Evolutionary conservation across 306 rosid genomes (phyloP).

Genomic region (Citrullus amarus): DNA sequence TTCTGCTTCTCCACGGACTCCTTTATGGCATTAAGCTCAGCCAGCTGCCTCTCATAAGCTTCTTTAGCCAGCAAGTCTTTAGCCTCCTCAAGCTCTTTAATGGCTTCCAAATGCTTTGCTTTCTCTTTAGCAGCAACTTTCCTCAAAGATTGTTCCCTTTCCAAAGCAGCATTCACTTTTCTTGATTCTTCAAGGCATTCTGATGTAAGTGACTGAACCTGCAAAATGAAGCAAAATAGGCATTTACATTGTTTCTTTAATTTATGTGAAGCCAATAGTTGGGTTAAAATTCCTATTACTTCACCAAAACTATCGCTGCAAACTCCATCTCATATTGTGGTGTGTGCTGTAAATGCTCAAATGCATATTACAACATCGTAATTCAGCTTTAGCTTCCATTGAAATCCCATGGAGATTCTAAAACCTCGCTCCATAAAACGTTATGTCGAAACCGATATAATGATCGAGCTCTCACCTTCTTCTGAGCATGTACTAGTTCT

Average conservation of each 20-base stretch:
- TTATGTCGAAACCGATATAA: not conserved
- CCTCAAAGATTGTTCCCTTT: constrained; percentile 58
- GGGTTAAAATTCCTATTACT: not conserved
- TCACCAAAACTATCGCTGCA: not conserved
- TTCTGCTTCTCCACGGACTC: constrained; percentile 62
- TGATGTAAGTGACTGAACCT: constrained; percentile 59
- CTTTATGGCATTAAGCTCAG: constrained; percentile 56
- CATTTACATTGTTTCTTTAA: not conserved
- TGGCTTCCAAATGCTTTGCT: constrained; percentile 55
- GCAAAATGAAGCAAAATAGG: constrained; percentile 7
- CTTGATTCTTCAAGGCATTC: constrained; percentile 67
- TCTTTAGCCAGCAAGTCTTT: constrained; percentile 55
- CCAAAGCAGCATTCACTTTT: constrained; percentile 46
- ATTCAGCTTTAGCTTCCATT: not conserved
- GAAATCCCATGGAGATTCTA: too few species aligned
- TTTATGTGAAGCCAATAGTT: not conserved
- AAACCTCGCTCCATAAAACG: not conserved
- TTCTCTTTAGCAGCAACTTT: constrained; percentile 74
- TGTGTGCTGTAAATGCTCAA: not conserved
- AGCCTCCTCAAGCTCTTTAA: constrained; percentile 63
- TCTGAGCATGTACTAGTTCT: constrained; percentile 65
- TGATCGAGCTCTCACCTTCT: constrained; percentile 43
- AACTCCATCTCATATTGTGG: not conserved
- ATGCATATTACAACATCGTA: not conserved
- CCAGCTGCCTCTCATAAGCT: constrained; percentile 69